Evolutionary conservation across 495 filamentous ascomycete species (phyloP), one percentile per base, ranked within the genome.

Genomic region (Glonium stellatum): DNA sequence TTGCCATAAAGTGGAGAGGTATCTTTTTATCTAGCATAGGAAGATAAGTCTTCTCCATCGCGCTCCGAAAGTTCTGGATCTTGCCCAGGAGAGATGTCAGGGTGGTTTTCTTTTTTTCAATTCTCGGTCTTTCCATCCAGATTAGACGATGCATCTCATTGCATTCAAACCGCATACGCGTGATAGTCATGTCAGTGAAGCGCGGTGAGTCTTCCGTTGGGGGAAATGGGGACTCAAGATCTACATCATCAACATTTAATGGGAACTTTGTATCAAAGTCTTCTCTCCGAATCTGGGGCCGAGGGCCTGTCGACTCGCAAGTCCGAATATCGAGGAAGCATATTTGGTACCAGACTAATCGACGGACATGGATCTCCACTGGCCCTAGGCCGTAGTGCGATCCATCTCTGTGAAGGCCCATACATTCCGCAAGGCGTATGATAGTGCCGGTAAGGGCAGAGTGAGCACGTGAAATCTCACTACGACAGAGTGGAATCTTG

Each of bases 281-380:
- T n/a, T 87, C 85, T 13, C 75, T 69, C 5, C 85, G 80, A 53
- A 90, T 88, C 55, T 79, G 75, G 3, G 79, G 83, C 50, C 75
- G 82, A 31, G 87, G 87, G 0, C 87, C 89, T 60, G 88, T 85
- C 13, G 85, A 81, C 70, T 92, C 88, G 60, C 85, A 88, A 2
- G 87, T 85, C 48, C 86, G 79, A 47, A 88, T 82, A 70, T 93
- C 88, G 10, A 93, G 76, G 61, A 88, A 82, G 68, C 83, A 88
- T 13, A 92, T 72, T 61, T 84, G 80, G 69, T 87, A 85, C 88
- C 88, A 92, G 15, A 88, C 77, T 9, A 89, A 67, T n/a, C 88
- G 82, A 5, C 89, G 82, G 41, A 90, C 78, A 48, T 91, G 86
- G 5, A 82, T 81, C 61, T 90, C 88, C 5, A 87, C 76, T 0